Conservation (phyloP, 768 basidiomycete genomes). For the Phaeotremella fagi region DNA sequence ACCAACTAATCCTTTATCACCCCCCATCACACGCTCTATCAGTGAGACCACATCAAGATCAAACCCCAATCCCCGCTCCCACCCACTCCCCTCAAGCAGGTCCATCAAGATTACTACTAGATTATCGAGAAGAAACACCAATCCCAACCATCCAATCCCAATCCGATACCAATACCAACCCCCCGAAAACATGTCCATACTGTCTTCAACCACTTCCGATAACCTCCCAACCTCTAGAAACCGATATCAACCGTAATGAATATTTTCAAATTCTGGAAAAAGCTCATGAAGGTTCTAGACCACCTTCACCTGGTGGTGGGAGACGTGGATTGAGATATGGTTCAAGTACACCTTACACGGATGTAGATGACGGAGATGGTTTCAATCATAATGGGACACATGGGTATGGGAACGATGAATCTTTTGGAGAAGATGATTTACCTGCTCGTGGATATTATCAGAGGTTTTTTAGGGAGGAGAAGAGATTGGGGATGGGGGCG, state of each 20-base stretch:
- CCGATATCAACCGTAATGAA: not conserved
- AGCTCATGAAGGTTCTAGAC: constrained; percentile 41
- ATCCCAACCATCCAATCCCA: constrained; percentile 8
- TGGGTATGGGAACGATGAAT: constrained; percentile 6
- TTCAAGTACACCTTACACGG: not conserved
- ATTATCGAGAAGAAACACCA: not conserved
- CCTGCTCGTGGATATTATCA: constrained; percentile 83
- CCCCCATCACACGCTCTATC: constrained; percentile 40
- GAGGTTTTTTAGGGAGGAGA: constrained; percentile 86
- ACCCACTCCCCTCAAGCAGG: constrained; percentile 2
- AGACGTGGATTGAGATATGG: constrained; percentile 3
- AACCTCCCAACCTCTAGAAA: not conserved
- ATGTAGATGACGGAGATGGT: too few relatives aligned
- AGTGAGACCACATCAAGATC: constrained; percentile 27
- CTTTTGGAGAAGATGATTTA: constrained; percentile 14
- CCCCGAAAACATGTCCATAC: constrained; percentile 38
- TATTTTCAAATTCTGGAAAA: constrained; percentile 41
- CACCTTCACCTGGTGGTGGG: constrained; percentile 18
- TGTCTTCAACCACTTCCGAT: constrained; percentile 35
- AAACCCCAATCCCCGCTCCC: constrained; percentile 7
- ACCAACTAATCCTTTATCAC: constrained; percentile 46
- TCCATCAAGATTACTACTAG: not conserved
- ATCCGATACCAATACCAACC: too few relatives aligned
- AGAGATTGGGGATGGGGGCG: constrained; percentile 86
- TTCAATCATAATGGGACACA: not conserved